These are phyloP conservation scores for Hibiscus mutabilis DNA, from an alignment of 345 rosid genomes.

Conservation along the genomic window DNA sequence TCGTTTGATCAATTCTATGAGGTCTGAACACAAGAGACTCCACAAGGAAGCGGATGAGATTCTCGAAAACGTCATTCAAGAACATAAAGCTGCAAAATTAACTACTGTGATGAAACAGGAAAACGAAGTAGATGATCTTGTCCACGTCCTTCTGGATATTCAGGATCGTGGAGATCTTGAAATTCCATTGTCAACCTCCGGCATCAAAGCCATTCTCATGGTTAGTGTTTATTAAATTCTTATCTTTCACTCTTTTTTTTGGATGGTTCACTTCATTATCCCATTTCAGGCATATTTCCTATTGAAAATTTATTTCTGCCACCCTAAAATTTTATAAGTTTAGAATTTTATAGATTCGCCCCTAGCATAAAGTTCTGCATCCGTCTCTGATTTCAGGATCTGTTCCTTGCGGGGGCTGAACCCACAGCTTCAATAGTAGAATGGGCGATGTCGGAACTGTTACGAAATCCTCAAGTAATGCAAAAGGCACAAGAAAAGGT, in stretches of 20 bases:
- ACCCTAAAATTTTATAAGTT: too few species aligned
- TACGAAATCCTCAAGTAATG: neutral
- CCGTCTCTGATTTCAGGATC: too few species aligned
- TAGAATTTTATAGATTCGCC: too few species aligned
- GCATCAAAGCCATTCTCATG: neutral
- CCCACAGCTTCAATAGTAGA: neutral
- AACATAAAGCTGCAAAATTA: neutral
- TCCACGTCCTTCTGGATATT: neutral
- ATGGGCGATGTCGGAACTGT: neutral
- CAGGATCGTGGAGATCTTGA: neutral
- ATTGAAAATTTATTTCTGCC: too few species aligned
- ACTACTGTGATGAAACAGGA: neutral
- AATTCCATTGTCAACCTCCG: neutral
- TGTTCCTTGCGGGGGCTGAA: neutral
- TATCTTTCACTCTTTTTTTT: neutral
- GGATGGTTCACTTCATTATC: neutral
- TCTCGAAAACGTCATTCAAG: neutral
- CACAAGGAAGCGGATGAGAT: neutral
- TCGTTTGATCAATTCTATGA: neutral
- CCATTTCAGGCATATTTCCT: too few species aligned
- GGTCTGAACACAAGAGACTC: neutral
- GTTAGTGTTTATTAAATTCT: neutral
- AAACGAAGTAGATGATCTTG: neutral
- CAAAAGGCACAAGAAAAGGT: slow-evolving; percentile 1
- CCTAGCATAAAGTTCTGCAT: too few species aligned